Base-by-base conservation (phyloP, 2,329 filamentous ascomycete genomes). In the Arthrobotrys sinensis region DNA sequence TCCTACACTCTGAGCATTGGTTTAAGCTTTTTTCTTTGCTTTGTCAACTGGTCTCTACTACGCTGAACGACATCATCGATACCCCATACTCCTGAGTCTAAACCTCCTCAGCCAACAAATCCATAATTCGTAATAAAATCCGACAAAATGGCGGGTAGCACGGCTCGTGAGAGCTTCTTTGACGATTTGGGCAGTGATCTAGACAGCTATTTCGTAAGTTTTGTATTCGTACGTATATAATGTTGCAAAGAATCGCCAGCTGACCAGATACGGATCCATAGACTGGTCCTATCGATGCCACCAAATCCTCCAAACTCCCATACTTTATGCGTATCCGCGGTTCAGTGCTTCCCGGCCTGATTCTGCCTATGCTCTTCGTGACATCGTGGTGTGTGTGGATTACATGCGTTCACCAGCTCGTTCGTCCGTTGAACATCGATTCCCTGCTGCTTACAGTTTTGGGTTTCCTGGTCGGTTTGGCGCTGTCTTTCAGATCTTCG, bases 401-500 rank as follows among this genome's bases (percentile, higher is more conserved):
- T 79, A 92, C 90, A 11, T 84, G 85, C 67, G 85, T 92, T 81
- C 86, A 85, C 11, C 81, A 86, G 70, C 85, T 85, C 60, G 84
- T 87, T 11, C 83, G 87, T 79, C 65, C 82, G 19, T 83, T 91
- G 16, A 88, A 87, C 53, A 89, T 94, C 80, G 87, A 88, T 82
- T 89, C 87, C n/a, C 87, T 93, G 36, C 86, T 94, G 19, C 87
- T 94, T 66, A 94, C 92, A 0, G 90, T 94, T 65, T 88, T 92
- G 52, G 92, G 92, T 91, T 94, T 94, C 85, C 91, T 94, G 76
- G 91, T 94, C 83, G 90, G 90, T 88, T 85, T 94, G 76, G 88
- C 90, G n/a, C 87, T 94, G 38, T 93, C 91, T 0, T 93, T 94
- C 85, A 90, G 92, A 75, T 92, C 88, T 80, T 90, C 91, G 1